Evolutionary conservation across 352 stramenopile species (phyloP), one percentile per base, ranked within the genome.

Genomic region (Halophytophthora polymorphica): DNA sequence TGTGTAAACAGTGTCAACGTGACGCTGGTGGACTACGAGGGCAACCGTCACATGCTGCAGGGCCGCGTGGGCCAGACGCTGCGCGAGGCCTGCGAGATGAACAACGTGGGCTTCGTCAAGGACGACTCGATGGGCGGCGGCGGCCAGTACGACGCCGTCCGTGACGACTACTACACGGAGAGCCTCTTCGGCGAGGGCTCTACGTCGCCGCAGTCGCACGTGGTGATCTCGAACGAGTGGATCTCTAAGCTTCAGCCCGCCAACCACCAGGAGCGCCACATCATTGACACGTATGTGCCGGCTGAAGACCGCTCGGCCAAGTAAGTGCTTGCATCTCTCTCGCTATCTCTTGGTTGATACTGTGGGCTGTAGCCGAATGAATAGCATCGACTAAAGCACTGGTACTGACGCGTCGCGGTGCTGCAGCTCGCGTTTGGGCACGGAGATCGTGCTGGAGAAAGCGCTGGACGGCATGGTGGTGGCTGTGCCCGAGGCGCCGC

Each of bases 161-260:
- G 83, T 49, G 44, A 68, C 43, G 76, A 89, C 51, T 93, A 82
- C 54, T 95, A 93, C 74, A 93, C 83, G 10, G 86, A 95, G 69
- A 88, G 65, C 53, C 83, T 95, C 56, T 95, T 95, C 45, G 86
- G 86, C 45, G 86, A 95, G 67, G 85, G 85, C 48, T 69, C 81
- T 12, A 67, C 72, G 49, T 94, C 83, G 35, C 76, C 83, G 19
- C 83, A 89, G 64, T 95, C 86, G 53, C 86, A 95, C 64, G 82
- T 95, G 6, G 77, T 95, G 40, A 67, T 95, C 45, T 82, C 86
- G 46, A 92, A 95, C 71, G 83, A 93, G 64, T 95, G 86, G 86
- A 71, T 92, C 50, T n/a, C 50, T 56, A 90, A 90, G 71, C 64
- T 95, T 25, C 78, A 73, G 25, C 31, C 65, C 46, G 64, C 82